Percentiles rank a stretch among this genome's conserved stretches.
phyloP scores from a whole-genome alignment of 2,329 filamentous ascomycete genomes.

The Aspergillus sp. region DNA sequence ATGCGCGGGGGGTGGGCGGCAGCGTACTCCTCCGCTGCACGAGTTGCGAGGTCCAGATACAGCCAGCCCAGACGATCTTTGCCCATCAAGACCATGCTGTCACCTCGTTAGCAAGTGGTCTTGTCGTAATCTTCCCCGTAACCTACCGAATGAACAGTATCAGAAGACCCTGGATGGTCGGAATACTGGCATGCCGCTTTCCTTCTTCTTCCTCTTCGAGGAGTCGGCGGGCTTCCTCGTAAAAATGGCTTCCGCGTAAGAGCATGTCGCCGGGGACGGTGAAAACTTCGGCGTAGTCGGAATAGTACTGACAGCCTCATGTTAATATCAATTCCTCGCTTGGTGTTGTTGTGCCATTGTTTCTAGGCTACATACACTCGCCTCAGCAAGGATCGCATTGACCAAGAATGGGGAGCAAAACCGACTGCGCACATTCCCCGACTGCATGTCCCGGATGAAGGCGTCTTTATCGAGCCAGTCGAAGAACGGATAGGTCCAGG shows the following conservation, averaged over 20 bases:
- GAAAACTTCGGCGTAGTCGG: slow-evolving; percentile 26
- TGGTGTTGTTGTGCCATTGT: neutral
- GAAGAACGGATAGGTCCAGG: slow-evolving; percentile 29
- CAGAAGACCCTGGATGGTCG: slow-evolving; percentile 26
- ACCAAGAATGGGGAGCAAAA: slow-evolving; percentile 36
- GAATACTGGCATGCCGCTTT: slow-evolving; percentile 20
- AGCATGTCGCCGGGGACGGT: slow-evolving; percentile 22
- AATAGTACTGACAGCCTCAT: slow-evolving; percentile 16
- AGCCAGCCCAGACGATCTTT: slow-evolving; percentile 29
- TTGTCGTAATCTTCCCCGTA: too few species aligned
- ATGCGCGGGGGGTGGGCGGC: slow-evolving; percentile 12
- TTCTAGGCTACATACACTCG: slow-evolving; percentile 25
- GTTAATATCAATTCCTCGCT: neutral
- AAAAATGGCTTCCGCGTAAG: slow-evolving; percentile 27
- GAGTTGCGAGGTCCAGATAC: slow-evolving; percentile 23
- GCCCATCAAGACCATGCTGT: slow-evolving; percentile 25
- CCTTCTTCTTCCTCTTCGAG: slow-evolving; percentile 22
- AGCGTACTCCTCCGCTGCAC: slow-evolving; percentile 20
- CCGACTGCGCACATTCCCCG: slow-evolving; percentile 19
- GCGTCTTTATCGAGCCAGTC: slow-evolving; percentile 29
- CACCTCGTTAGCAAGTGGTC: neutral
- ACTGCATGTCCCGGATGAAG: slow-evolving; percentile 29
- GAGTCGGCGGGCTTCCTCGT: slow-evolving; percentile 27
- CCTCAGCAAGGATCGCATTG: slow-evolving; percentile 32
- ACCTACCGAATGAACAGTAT: slow-evolving; percentile 23